Conservation (phyloP, 495 filamentous ascomycete genomes). For the Xylaria bambusicola region DNA sequence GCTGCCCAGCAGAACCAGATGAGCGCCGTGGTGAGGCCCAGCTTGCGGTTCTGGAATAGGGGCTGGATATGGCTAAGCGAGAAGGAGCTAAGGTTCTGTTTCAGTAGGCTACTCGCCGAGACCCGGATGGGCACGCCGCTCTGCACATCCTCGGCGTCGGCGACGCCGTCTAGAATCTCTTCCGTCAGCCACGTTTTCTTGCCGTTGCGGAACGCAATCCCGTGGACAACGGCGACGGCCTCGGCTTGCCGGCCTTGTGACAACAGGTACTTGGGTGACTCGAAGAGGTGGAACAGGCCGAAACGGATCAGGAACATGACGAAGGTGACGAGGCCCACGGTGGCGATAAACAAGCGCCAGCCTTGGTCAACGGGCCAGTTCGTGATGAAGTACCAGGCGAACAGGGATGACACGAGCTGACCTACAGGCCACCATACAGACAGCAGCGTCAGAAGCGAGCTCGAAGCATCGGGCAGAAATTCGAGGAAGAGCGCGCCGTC, state of each 20-base stretch:
- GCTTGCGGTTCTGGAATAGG: slow-evolving; percentile 48
- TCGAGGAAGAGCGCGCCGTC: slow-evolving; percentile 81
- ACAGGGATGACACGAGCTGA: slow-evolving; percentile 65
- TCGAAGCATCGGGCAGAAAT: slow-evolving; percentile 74
- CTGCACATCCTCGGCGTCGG: slow-evolving; percentile 34
- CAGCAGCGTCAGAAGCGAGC: slow-evolving; percentile 73
- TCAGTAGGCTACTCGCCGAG: slow-evolving; percentile 40
- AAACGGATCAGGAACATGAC: slow-evolving; percentile 72
- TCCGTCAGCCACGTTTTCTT: slow-evolving; percentile 65
- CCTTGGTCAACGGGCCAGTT: slow-evolving; percentile 70
- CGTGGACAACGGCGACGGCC: slow-evolving; percentile 74
- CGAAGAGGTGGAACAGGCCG: slow-evolving; percentile 78
- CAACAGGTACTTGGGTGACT: slow-evolving; percentile 82
- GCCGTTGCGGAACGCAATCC: slow-evolving; percentile 69
- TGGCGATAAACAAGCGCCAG: slow-evolving; percentile 75
- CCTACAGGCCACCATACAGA: slow-evolving; percentile 83
- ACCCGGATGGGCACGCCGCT: slow-evolving; percentile 24
- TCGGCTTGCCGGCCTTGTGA: slow-evolving; percentile 71
- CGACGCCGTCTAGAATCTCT: slow-evolving; percentile 58
- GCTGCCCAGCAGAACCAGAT: slow-evolving; percentile 61
- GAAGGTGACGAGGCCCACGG: slow-evolving; percentile 73
- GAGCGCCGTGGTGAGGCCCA: slow-evolving; percentile 52
- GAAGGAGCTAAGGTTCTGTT: slow-evolving; percentile 41
- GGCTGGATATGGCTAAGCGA: slow-evolving; percentile 48
- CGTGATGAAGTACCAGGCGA: slow-evolving; percentile 79